These are phyloP conservation scores for Peronospora farinosa DNA, from an alignment of 352 stramenopile species.

Conservation along the genomic window DNA sequence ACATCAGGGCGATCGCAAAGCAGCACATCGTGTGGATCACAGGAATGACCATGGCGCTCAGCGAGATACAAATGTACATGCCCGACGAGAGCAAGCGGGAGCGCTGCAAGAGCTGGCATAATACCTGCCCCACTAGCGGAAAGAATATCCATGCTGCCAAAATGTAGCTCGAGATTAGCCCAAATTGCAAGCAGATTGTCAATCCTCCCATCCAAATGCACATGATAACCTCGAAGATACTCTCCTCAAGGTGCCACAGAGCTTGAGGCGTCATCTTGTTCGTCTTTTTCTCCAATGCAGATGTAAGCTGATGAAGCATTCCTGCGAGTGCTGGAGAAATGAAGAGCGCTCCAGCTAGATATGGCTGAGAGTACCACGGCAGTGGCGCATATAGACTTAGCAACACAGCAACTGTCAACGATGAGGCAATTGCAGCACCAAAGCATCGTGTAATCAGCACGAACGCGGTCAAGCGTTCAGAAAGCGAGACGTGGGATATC, in stretches of 20 bases:
- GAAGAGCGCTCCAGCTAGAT: slow-evolving; percentile 42
- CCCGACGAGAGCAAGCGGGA: slow-evolving; percentile 33
- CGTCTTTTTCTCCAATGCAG: slow-evolving; percentile 29
- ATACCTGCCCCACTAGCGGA: slow-evolving; percentile 43
- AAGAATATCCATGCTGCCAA: slow-evolving; percentile 60
- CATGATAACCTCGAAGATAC: slow-evolving; percentile 57
- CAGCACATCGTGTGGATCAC: slow-evolving; percentile 56
- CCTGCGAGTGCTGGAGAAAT: slow-evolving; percentile 39
- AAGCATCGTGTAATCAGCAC: slow-evolving; percentile 36
- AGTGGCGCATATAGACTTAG: slow-evolving; percentile 62
- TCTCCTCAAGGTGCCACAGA: slow-evolving; percentile 53
- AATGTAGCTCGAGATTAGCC: slow-evolving; percentile 57
- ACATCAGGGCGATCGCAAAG: slow-evolving; percentile 54
- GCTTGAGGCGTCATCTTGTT: slow-evolving; percentile 14
- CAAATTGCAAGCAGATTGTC: slow-evolving; percentile 28
- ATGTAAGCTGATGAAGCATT: slow-evolving; percentile 47
- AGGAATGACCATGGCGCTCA: slow-evolving; percentile 44
- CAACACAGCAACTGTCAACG: slow-evolving; percentile 38
- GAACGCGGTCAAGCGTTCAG: slow-evolving; percentile 33
- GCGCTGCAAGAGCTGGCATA: slow-evolving; percentile 35
- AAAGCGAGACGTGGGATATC: slow-evolving; percentile 37
- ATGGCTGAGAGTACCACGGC: slow-evolving; percentile 60
- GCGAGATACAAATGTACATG: slow-evolving; percentile 45
- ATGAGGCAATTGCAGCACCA: slow-evolving; percentile 27
- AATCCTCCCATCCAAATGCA: slow-evolving; percentile 39